phyloP scores from a whole-genome alignment of 345 rosid species.

The Anastatica hierochuntica region DNA sequence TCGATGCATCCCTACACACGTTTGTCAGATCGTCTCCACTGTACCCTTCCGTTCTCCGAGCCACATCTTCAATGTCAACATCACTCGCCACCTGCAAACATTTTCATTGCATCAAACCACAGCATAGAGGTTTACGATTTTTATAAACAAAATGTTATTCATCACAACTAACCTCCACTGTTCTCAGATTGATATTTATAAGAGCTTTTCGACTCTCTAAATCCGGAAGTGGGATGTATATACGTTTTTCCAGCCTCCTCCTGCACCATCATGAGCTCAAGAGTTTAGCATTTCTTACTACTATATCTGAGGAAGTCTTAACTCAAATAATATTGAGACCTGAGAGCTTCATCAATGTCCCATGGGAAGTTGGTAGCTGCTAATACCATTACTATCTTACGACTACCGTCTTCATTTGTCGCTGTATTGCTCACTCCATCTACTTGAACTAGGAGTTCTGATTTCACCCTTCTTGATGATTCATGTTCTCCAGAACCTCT shows the following conservation, averaged over 20 bases:
- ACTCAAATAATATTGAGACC: slow-evolving; percentile 33
- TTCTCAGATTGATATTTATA: slow-evolving; percentile 85
- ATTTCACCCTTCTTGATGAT: slow-evolving; percentile 97
- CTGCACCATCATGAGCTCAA: slow-evolving; percentile 33
- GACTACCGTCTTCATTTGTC: slow-evolving; percentile 93
- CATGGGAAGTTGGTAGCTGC: slow-evolving; percentile 99
- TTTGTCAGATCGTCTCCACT: slow-evolving; percentile 99
- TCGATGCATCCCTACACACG: slow-evolving; percentile 94
- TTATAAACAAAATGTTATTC: not conserved
- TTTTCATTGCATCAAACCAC: not conserved
- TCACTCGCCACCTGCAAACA: slow-evolving; percentile 64
- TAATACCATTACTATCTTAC: slow-evolving; percentile 96
- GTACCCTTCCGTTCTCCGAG: slow-evolving; percentile 83
- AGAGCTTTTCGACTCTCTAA: slow-evolving; percentile 97
- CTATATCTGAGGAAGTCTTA: not conserved
- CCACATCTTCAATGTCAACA: slow-evolving; percentile 86
- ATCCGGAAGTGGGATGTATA: slow-evolving; percentile 97
- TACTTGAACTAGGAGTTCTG: slow-evolving; percentile 98
- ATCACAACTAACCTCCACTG: slow-evolving; percentile 67
- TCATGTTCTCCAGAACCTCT: slow-evolving; percentile 99
- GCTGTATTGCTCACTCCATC: slow-evolving; percentile 91
- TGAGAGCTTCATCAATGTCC: slow-evolving; percentile 98
- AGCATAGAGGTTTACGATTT: not conserved
- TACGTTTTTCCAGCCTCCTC: slow-evolving; percentile 99
- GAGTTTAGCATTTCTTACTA: not conserved